These are phyloP conservation scores for Lactarius hengduanensis DNA, from an alignment of 768 basidiomycete species.

Conservation along the genomic window DNA sequence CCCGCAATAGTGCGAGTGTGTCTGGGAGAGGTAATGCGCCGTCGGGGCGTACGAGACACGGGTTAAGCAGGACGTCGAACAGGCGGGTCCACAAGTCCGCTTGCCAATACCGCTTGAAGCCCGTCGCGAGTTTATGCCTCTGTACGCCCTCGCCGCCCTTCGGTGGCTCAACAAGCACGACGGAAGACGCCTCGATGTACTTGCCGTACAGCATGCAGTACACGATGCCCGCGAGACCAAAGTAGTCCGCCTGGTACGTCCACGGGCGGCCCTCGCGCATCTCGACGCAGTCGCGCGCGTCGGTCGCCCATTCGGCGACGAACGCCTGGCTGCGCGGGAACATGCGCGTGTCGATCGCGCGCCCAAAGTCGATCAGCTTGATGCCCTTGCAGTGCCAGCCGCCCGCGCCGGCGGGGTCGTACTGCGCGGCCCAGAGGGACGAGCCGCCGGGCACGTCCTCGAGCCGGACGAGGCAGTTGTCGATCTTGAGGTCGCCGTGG, in stretches of 20 bases:
- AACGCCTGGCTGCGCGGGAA: slow-evolving; percentile 82
- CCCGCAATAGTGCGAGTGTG: slow-evolving; percentile 61
- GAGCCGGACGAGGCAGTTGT: slow-evolving; percentile 94
- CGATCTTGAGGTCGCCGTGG: slow-evolving; percentile 98
- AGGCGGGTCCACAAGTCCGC: slow-evolving; percentile 77
- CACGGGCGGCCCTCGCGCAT: slow-evolving; percentile 80
- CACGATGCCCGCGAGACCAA: slow-evolving; percentile 89
- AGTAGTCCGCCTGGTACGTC: slow-evolving; percentile 97
- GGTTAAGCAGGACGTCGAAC: slow-evolving; percentile 87
- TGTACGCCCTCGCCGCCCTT: slow-evolving; percentile 28
- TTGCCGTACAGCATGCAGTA: slow-evolving; percentile 97
- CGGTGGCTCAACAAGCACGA: slow-evolving; percentile 40
- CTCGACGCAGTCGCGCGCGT: slow-evolving; percentile 91
- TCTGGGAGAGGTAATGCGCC: slow-evolving; percentile 68
- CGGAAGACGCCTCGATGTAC: slow-evolving; percentile 78
- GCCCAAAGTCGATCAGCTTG: slow-evolving; percentile 96
- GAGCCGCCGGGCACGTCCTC: slow-evolving; percentile 74
- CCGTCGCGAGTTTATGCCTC: slow-evolving; percentile 63
- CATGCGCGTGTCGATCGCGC: slow-evolving; percentile 80
- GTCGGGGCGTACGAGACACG: slow-evolving; percentile 54
- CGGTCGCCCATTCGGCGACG: slow-evolving; percentile 83
- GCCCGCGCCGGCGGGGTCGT: slow-evolving; percentile 71
- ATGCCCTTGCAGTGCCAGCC: slow-evolving; percentile 91
- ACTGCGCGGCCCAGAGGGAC: slow-evolving; percentile 69
- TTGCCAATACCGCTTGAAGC: slow-evolving; percentile 97